Percentiles rank a stretch among this genome's conserved stretches.
These are phyloP conservation scores for Populus davidiana DNA, from an alignment of 345 rosid species.

Conservation along the genomic window DNA sequence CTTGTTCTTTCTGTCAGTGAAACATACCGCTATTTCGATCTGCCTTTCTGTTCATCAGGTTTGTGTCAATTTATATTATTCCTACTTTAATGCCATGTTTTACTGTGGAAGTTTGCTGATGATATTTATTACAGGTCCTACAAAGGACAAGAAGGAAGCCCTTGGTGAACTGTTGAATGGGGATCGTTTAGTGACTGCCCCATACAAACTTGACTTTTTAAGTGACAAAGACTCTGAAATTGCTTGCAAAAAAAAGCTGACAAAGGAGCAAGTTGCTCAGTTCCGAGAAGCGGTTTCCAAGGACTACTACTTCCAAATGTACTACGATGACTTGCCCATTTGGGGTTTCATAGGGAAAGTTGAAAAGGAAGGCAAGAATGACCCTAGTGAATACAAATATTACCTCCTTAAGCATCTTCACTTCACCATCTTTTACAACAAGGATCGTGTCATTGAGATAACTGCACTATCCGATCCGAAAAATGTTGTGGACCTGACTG, in stretches of 20 bases:
- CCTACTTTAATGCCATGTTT: neutral
- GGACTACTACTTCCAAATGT: conserved; percentile 90
- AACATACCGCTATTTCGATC: conserved; percentile 81
- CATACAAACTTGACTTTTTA: conserved; percentile 67
- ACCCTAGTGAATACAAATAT: conserved; percentile 60
- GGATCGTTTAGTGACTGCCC: conserved; percentile 81
- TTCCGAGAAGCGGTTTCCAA: conserved; percentile 64
- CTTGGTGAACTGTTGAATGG: conserved; percentile 89
- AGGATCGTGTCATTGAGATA: conserved; percentile 74
- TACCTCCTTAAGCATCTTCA: conserved; percentile 74
- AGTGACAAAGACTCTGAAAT: conserved; percentile 62
- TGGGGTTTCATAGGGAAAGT: conserved; percentile 90
- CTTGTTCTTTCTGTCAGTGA: conserved; percentile 43
- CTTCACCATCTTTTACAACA: conserved; percentile 66
- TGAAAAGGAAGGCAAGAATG: conserved; percentile 32
- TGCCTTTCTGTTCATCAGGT: conserved; percentile 78
- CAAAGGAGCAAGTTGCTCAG: conserved; percentile 52
- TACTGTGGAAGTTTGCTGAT: neutral
- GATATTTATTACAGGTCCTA: conserved; percentile 37
- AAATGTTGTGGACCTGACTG: conserved; percentile 65
- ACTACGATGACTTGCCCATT: conserved; percentile 78
- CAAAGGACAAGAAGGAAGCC: conserved; percentile 84
- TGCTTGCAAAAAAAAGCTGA: conserved; percentile 60
- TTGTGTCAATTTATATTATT: neutral
- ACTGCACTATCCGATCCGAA: conserved; percentile 69